Conservation (phyloP, 352 stramenopile genomes). For the Phytopythium litorale region DNA sequence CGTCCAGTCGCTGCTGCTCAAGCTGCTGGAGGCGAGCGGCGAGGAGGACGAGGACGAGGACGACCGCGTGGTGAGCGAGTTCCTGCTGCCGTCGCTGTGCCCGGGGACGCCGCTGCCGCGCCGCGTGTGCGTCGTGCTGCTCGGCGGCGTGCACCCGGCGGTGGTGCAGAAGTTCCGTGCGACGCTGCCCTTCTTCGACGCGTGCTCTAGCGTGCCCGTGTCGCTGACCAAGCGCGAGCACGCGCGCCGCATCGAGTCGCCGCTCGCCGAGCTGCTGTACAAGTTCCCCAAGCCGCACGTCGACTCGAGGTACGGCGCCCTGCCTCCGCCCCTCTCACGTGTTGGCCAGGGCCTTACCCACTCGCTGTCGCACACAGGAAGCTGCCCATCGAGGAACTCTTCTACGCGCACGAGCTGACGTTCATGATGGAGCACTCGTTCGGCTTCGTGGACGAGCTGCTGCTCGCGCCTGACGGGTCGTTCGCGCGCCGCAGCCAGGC, state of each 20-base stretch:
- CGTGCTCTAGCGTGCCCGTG: slow-evolving; percentile 63
- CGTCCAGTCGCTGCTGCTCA: slow-evolving; percentile 56
- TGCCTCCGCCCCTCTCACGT: too few species aligned
- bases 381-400: slow-evolving; percentile 56
- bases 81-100: slow-evolving; percentile 47
- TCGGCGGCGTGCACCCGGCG: slow-evolving; percentile 63
- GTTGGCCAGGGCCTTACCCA: not conserved
- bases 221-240: slow-evolving; percentile 60
- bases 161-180: slow-evolving; percentile 64
- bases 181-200: slow-evolving; percentile 71
- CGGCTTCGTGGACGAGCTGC: slow-evolving; percentile 75
- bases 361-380: slow-evolving; percentile 18
- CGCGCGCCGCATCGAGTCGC: slow-evolving; percentile 45
- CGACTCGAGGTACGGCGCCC: slow-evolving; percentile 42
- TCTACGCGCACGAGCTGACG: slow-evolving; percentile 74
- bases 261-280: slow-evolving; percentile 64
- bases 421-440: slow-evolving; percentile 75
- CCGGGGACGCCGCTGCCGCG: slow-evolving; percentile 35
- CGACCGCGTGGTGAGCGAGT: slow-evolving; percentile 31
- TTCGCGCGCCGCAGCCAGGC: slow-evolving; percentile 73
- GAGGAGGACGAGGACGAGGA: slow-evolving; percentile 59
- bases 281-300: slow-evolving; percentile 62
- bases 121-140: slow-evolving; percentile 74
- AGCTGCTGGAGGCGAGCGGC: slow-evolving; percentile 31
- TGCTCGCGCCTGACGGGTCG: slow-evolving; percentile 44